Conservation (phyloP, 306 rosid genomes). For the Fragaria ananassa region DNA sequence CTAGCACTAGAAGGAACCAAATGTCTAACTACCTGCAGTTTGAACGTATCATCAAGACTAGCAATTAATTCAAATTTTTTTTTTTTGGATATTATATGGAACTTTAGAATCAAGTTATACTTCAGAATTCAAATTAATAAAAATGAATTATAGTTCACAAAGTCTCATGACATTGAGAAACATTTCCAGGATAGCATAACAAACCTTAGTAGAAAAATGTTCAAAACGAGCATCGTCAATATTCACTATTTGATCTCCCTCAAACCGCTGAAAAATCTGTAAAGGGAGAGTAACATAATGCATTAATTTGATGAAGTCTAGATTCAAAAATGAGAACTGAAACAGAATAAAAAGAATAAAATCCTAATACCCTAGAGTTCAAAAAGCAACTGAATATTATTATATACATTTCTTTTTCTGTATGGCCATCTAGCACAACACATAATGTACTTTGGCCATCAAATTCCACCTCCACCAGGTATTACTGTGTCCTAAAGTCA, state of each 20-base stretch:
- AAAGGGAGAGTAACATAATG: conserved; percentile 25
- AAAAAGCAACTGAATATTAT: background rate
- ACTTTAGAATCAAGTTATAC: background rate
- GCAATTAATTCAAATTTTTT: background rate
- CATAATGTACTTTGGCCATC: background rate
- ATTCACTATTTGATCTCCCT: conserved; percentile 54
- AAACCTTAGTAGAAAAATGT: conserved; percentile 74
- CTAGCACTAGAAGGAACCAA: background rate
- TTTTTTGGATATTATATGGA: background rate
- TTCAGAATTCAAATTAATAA: background rate
- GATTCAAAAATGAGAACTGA: conserved; percentile 9
- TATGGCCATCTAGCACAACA: background rate
- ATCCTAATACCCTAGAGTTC: background rate
- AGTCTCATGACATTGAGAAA: background rate
- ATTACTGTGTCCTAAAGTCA: background rate
- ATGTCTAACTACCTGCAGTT: background rate
- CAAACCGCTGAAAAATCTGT: conserved; percentile 71
- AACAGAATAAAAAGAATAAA: conserved; percentile 16
- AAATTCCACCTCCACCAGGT: background rate
- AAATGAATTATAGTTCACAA: background rate
- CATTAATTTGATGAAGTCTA: conserved; percentile 16
- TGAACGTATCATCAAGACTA: background rate
- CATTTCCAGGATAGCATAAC: background rate
- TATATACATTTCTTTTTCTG: background rate
- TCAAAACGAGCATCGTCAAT: conserved; percentile 84